Evolutionary conservation across 2,329 filamentous ascomycete genomes (phyloP), one percentile per base, ranked within the genome.

Genomic region (Cadophora luteo-olivacea): DNA sequence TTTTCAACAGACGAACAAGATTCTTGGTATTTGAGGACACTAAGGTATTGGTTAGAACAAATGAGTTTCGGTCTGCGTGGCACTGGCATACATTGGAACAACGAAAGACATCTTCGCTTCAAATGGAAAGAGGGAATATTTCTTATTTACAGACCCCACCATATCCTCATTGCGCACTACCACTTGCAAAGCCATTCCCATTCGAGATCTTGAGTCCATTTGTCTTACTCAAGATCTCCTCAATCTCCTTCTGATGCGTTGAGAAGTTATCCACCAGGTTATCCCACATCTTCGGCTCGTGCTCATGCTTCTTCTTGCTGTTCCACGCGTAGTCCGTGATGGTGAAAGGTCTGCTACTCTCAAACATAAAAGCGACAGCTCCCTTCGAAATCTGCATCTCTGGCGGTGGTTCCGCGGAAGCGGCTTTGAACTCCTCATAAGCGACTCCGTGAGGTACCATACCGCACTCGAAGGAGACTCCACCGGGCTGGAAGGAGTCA

Each of bases 401-500:
- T 67, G 82, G 83, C 16, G 81, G 78, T 0, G 79, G 82, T 67
- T 82, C 83, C 0, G 80, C 83, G 1, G 84, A 84, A 57, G 84
- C 84, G 77, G 76, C 19, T 68, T 82, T 81, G 72, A 83, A 83
- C 55, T 83, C 79, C 64, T 80, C 80, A 70, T 83, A 79, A 0
- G 82, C 82, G 0, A 72, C 81, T 3, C 85, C 84, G 72, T 88
- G 86, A 1, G 86, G 86, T 1, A 83, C 82, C 78, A 73, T 74
- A 4, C 79, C 78, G 29, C 76, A 78, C 67, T 80, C 79, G 64
- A 83, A 81, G 25, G 78, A 81, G 14, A 81, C 80, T 51, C 82
- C 81, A 22, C 82, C 83, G 6, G 83, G 83, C 68, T 81, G 79
- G 74, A 85, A 84, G 90, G 91, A 77, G 89, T 87, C 66, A 90